Percentiles rank a stretch among this genome's conserved stretches.
These are phyloP conservation scores for Alnus glutinosa DNA, from an alignment of 306 rosid genomes.

Conservation along the genomic window DNA sequence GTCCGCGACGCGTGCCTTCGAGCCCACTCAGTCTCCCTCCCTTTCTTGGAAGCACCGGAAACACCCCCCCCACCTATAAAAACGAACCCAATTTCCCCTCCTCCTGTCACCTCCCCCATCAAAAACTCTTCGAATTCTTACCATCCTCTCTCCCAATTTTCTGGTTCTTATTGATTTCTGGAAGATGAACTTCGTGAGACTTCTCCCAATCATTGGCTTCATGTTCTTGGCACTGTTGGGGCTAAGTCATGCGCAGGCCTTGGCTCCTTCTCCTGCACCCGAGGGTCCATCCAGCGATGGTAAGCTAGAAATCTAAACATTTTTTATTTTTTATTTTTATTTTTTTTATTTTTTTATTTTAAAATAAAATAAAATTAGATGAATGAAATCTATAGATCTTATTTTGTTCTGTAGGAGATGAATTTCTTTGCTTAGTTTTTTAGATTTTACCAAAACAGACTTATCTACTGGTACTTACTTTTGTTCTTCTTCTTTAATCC, in stretches of 20 bases:
- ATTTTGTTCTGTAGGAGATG: background rate
- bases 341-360: too few species aligned
- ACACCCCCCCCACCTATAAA: constrained; percentile 26
- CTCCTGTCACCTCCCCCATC: background rate
- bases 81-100: background rate
- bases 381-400: too few species aligned
- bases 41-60: background rate
- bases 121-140: background rate
- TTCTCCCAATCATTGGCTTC: constrained; percentile 42
- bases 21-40: background rate
- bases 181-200: constrained; percentile 32
- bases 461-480: background rate
- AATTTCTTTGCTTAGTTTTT: background rate
- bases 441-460: background rate
- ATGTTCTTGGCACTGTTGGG: constrained; percentile 41
- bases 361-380: too few species aligned
- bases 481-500: background rate
- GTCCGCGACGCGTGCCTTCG: constrained; percentile 22
- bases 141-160: background rate
- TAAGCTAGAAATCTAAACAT: constrained; percentile 14
- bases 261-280: constrained; percentile 47
- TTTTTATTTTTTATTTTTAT: too few species aligned
- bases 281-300: constrained; percentile 50
- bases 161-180: background rate
- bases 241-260: constrained; percentile 41